Evolutionary conservation across 176 grass and related monocot genomes (phyloP).

Genomic region (Hordeum vulgare): MorexV3_pseudomolecules_assembly NC_058522.1:370220389-370220888

Average conservation of each 20-base stretch:
- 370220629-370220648: neutral
- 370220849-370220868: slow-evolving; percentile 80
- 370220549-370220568: neutral
- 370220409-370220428: neutral
- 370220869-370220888: slow-evolving; percentile 58
- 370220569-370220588: neutral
- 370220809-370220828: slow-evolving; percentile 47
- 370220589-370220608: neutral
- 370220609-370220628: neutral
- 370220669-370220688: neutral
- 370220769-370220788: slow-evolving; percentile 63
- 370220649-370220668: neutral
- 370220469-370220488: neutral
- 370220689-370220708: slow-evolving; percentile 35
- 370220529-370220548: neutral
- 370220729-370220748: slow-evolving; percentile 61
- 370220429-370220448: neutral
- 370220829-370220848: slow-evolving; percentile 63
- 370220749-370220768: slow-evolving; percentile 53
- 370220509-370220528: neutral
- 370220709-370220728: slow-evolving; percentile 89
- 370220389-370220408: neutral
- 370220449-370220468: neutral
- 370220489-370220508: neutral
- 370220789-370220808: slow-evolving; percentile 84